Evolutionary conservation across 257 asterid genomes (phyloP), one percentile per base, ranked within the genome.

Genomic region (Solanum dulcamara): DNA sequence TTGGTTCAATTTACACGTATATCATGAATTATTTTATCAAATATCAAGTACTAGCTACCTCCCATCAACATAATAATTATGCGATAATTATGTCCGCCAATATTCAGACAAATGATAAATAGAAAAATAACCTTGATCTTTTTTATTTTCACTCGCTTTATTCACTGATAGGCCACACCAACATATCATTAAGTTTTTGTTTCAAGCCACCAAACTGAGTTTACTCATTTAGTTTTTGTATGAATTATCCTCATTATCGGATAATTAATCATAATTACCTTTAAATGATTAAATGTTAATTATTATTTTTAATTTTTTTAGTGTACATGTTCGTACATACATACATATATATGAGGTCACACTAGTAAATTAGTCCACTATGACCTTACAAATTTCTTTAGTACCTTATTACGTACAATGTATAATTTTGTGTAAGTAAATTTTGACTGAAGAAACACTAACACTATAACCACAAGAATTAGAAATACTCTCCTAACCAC

Each of bases 401-500:
- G 37, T 24, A 42, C n/a, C 1, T 22, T 38, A 53, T 50, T 81
- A 38, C 24, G 4, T 28, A 77, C 33, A 57, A 33, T 20, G 10
- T 55, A n/a, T 79, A 14, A 80, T 15, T 8, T 80, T 51, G 32
- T 51, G 66, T 11, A 12, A 37, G 68, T 50, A 18, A 40, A 20
- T 26, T 10, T 80, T 80, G 44, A 30, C 11, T 26, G 3, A 15
- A 30, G 6, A 17, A 20, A 75, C 1, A 42, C 37, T 22, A 33
- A 18, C 35, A 42, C 22, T n/a, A 44, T 42, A 83, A 86, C 93
- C 92, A 90, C 92, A 84, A 85, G 7, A 70, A 18, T 15, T 81
- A 88, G 91, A 90, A 83, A 88, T 81, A 85, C 46, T 84, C 93
- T 89, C 22, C 55, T 87, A 40, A 85, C 89, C 94, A 67, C 90